phyloP scores from a whole-genome alignment of 768 basidiomycete species.

The Phlebiopsis gigantea region DNA sequence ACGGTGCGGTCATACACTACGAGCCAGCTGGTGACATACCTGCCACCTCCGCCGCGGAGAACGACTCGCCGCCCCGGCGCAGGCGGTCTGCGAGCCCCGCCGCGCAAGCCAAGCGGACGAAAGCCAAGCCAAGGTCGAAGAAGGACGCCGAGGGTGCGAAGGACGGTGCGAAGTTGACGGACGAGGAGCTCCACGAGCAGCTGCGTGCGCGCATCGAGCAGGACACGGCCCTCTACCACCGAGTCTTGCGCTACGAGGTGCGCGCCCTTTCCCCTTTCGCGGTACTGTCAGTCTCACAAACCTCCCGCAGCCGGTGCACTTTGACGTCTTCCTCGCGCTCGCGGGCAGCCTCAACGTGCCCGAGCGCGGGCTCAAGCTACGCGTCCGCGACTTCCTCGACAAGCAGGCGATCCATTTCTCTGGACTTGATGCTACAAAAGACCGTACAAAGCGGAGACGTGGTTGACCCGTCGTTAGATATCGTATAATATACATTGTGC shows the following conservation, averaged over 20 bases:
- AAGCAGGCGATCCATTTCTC: slow-evolving; percentile 55
- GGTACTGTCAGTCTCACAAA: background rate
- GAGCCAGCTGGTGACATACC: background rate
- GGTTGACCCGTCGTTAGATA: background rate
- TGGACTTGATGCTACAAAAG: slow-evolving; percentile 17
- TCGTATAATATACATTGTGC: background rate
- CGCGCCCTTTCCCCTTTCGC: slow-evolving; percentile 30
- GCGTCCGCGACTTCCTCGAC: slow-evolving; percentile 50
- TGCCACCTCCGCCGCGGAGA: background rate
- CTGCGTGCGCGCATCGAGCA: slow-evolving; percentile 38
- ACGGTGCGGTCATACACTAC: slow-evolving; percentile 9
- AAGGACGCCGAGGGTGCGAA: background rate
- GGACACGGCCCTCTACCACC: slow-evolving; percentile 44
- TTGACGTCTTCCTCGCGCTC: slow-evolving; percentile 45
- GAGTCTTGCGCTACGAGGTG: slow-evolving; percentile 57
- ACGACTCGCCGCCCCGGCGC: background rate
- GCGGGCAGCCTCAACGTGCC: slow-evolving; percentile 27
- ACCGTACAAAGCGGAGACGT: background rate
- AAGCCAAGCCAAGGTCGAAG: background rate
- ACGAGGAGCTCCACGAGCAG: slow-evolving; percentile 37
- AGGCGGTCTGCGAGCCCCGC: background rate
- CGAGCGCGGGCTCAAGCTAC: slow-evolving; percentile 28
- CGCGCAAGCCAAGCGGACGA: background rate
- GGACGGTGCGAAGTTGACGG: slow-evolving; percentile 19
- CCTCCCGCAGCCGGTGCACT: slow-evolving; percentile 48